phyloP scores from a whole-genome alignment of 2,329 filamentous ascomycete genomes.

The Cytospora piceae region DNA sequence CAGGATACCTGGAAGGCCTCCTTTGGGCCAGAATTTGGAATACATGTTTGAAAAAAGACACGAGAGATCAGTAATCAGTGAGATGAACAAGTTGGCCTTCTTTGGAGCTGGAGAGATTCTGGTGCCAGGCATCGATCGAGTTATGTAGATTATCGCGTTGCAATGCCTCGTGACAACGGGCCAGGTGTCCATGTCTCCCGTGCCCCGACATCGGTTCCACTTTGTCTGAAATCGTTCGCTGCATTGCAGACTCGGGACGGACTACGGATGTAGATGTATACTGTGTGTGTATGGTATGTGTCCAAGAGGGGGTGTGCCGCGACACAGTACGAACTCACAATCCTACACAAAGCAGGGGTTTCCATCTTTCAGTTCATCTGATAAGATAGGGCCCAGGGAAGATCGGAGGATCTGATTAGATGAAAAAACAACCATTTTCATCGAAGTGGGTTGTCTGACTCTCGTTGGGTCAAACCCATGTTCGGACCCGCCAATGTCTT shows the following conservation, averaged over 20 bases:
- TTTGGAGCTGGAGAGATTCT: background rate
- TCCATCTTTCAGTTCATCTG: background rate
- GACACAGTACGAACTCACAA: background rate
- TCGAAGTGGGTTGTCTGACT: background rate
- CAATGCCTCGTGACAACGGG: background rate
- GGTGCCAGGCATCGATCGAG: background rate
- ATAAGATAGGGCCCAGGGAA: background rate
- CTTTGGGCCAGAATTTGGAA: constrained; percentile 42
- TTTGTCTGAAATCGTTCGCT: background rate
- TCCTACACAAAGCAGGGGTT: background rate
- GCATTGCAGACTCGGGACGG: background rate
- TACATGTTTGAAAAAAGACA: constrained; percentile 18
- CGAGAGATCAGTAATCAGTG: background rate
- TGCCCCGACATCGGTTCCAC: background rate
- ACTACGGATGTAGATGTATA: background rate
- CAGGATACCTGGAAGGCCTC: constrained; percentile 39
- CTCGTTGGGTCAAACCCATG: background rate
- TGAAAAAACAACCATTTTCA: background rate
- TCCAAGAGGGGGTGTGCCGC: background rate
- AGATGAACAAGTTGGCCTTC: background rate
- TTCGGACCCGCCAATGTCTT: background rate
- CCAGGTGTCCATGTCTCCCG: background rate
- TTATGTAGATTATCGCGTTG: background rate
- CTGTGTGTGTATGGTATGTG: background rate
- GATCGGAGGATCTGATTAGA: background rate